Conservation (phyloP, 2,329 filamentous ascomycete genomes). For the Fusarium equiseti region DNA sequence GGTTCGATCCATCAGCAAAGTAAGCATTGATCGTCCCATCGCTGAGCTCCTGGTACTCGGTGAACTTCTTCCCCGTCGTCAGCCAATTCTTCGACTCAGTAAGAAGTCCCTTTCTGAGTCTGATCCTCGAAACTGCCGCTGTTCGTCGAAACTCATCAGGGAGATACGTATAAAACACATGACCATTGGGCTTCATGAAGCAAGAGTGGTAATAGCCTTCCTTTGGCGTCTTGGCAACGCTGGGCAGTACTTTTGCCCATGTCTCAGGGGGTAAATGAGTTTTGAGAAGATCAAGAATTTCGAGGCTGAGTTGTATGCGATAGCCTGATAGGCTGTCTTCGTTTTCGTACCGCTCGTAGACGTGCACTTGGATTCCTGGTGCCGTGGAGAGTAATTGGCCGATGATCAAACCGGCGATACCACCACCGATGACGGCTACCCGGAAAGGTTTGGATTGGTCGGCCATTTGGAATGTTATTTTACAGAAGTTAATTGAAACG, state of each 20-base stretch:
- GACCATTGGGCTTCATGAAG: not conserved
- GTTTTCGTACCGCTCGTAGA: not conserved
- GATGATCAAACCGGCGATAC: not conserved
- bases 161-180: not conserved
- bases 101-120: not conserved
- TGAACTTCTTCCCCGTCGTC: not conserved
- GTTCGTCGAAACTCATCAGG: not conserved
- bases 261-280: not conserved
- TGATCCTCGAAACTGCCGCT: not conserved
- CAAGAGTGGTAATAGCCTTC: constrained; percentile 6
- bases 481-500: not conserved
- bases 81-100: not conserved
- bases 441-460: not conserved
- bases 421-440: not conserved
- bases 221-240: not conserved
- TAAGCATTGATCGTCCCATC: not conserved
- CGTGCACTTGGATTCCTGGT: not conserved
- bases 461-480: not conserved
- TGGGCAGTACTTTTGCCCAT: not conserved
- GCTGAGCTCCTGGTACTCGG: not conserved
- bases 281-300: not conserved
- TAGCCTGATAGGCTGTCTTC: constrained; percentile 1
- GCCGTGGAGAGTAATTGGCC: not conserved
- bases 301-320: constrained; percentile 1
- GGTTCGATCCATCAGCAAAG: not conserved